Percentiles rank a stretch among this genome's conserved stretches.
These are phyloP conservation scores for Spizellomyces sp. DNA, from an alignment of 192 early-diverging fungal species.

Conservation along the genomic window DNA sequence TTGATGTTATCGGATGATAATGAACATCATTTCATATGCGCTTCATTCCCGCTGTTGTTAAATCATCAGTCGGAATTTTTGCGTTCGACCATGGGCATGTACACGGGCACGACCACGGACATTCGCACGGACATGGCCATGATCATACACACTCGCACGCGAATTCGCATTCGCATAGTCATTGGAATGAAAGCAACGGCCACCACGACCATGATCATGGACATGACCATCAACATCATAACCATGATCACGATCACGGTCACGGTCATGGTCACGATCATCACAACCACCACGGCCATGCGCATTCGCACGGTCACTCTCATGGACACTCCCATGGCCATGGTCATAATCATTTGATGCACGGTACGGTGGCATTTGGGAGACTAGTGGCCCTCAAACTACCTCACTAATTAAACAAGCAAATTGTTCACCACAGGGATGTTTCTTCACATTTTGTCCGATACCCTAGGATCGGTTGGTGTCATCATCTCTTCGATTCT, in stretches of 20 bases:
- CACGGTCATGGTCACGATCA: conserved; percentile 48
- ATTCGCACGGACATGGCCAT: conserved; percentile 65
- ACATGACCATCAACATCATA: conserved; percentile 50
- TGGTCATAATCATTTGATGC: conserved; percentile 79
- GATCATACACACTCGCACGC: conserved; percentile 15
- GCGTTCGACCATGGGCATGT: conserved; percentile 81
- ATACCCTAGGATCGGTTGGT: conserved; percentile 93
- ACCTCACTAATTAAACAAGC: not conserved
- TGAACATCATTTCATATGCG: not conserved
- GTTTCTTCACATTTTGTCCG: conserved; percentile 92
- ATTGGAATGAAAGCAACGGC: conserved; percentile 60
- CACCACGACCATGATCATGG: conserved; percentile 62
- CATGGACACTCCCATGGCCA: conserved; percentile 26
- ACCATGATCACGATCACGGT: conserved; percentile 24
- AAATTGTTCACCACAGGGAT: conserved; percentile 53
- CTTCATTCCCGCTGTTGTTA: not conserved
- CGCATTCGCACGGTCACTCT: conserved; percentile 14
- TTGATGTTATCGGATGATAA: not conserved
- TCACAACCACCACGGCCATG: conserved; percentile 29
- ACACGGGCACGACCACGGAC: conserved; percentile 61
- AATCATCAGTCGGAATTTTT: conserved; percentile 75
- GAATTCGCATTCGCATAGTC: conserved; percentile 23
- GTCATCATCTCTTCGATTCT: conserved; percentile 93
- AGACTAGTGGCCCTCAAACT: not conserved
- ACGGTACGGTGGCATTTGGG: conserved; percentile 52